Evolutionary conservation across 441 rosid genomes (phyloP), one percentile per base, ranked within the genome.

Genomic region (Gossypium laxum): DNA sequence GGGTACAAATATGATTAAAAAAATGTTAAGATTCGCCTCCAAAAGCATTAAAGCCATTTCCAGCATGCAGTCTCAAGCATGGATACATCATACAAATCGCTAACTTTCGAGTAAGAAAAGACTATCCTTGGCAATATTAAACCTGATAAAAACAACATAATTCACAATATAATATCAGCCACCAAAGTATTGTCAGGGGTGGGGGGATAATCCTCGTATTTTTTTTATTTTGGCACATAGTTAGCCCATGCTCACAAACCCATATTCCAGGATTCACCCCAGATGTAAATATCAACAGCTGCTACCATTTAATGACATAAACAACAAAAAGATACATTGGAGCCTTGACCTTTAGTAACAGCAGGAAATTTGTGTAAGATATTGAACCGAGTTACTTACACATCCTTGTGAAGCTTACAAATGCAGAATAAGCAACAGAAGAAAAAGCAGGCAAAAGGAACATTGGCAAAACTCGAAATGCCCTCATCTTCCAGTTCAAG

Each of bases 401-500:
- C 86, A 91, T 86, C 86, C 79, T 85, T 8, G 85, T 82, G 85
- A 91, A 79, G 82, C 74, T 84, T n/a, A 73, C 75, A 71, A 84
- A 79, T 11, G 88, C 85, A 4, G 87, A 85, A 80, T 93, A 89
- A 61, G 85, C 82, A 78, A 74, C 75, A 70, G 80, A 82, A 58
- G 89, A 88, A 1, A 93, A 54, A 69, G 77, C 92, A 65, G 97
- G 97, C 84, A 91, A 76, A 67, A 93, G 84, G 79, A 93, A 91
- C 88, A 93, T 91, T 0, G 97, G 96, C 73, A 93, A 67, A 62
- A 91, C 82, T 30, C 92, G 77, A 48, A 84, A 80, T 11, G 90
- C 90, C 86, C 98, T 87, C 85, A 83, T 86, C 80, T 82, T 91
- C 95, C 95, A 93, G 66, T 93, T 72, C 83, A 93, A 73, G 59